Evolutionary conservation across 2,329 filamentous ascomycete genomes (phyloP), one percentile per base, ranked within the genome.

Genomic region (Fusarium sp.): DNA sequence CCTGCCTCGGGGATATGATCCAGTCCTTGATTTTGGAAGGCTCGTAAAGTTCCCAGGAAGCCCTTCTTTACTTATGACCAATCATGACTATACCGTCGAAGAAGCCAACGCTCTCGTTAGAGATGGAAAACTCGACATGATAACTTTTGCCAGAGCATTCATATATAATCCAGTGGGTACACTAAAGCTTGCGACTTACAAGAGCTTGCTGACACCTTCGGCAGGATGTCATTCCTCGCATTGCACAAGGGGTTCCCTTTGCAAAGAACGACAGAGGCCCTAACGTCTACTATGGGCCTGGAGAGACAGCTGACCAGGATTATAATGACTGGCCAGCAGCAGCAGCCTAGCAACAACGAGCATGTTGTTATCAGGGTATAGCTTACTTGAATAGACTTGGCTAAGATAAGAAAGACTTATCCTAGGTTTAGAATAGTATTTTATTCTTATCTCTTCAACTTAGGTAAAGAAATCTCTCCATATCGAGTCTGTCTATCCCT

Each of bases 271-370:
- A 48, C 8, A 44, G 24, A 18, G 55, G 55, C 2, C 6, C 34
- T 13, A 20, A 26, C 34, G 51, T 65, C 33, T 46, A 39, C 31
- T 65, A 64, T 22, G 58, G 45, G 1, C 31, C 42, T 7, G 50
- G 26, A 2, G 10, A 49, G 13, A 42, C 24, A 3, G 18, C 17
- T 4, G 42, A 65, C 6, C 14, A 63, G 31, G 22, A 43, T 5
- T 63, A 65, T n/a, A 63, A 65, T 20, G 62, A 65, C 33, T 63
- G 51, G 58, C 58, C 62, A 11, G 18, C 24, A 2, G 39, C 17
- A 15, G 15, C 15, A n/a, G 36, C n/a, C 3, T 34, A 31, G 11
- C 5, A 10, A 31, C 10, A 31, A 31, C 10, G 10, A 31, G 10
- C 10, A 13, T 31, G 28, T 31, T 4, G 11, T 31, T 31, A 31